These are phyloP conservation scores for Silene uniflora DNA, from an alignment of 148 eudicot genomes.

Conservation along the genomic window DNA sequence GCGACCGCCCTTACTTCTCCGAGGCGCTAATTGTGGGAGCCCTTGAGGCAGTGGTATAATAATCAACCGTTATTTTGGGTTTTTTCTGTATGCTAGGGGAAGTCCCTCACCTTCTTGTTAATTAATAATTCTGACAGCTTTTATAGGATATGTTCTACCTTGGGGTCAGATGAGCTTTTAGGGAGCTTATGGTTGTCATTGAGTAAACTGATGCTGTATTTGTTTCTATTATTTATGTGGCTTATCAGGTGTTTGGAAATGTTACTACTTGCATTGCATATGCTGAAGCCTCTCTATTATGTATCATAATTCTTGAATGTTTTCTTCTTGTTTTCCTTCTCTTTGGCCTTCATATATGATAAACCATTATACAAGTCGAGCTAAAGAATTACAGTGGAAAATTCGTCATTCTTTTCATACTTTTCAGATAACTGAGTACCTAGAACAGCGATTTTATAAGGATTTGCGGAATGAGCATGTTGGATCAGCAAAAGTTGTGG, in stretches of 20 bases:
- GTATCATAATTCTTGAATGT: not conserved
- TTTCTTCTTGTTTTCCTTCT: not conserved
- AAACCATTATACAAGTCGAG: not conserved
- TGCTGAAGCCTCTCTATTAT: not conserved
- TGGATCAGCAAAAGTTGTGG: constrained; percentile 70
- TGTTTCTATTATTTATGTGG: not conserved
- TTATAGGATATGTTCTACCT: too few species aligned
- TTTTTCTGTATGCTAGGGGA: too few species aligned
- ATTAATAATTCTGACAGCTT: too few species aligned
- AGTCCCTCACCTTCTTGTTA: too few species aligned
- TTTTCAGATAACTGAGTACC: constrained; percentile 65
- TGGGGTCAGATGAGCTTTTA: too few species aligned
- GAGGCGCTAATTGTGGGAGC: too few species aligned
- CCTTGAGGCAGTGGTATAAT: too few species aligned
- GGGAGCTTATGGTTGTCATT: not conserved
- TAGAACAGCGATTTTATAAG: constrained; percentile 83
- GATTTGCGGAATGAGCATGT: constrained; percentile 68
- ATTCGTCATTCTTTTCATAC: constrained; percentile 6
- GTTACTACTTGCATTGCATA: not conserved
- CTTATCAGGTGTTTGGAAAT: not conserved
- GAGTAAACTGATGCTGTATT: not conserved
- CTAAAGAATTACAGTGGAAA: not conserved
- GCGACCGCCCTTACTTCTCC: too few species aligned
- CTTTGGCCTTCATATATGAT: not conserved
- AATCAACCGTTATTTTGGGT: too few species aligned